Evolutionary conservation across 2,329 filamentous ascomycete genomes (phyloP).

Genomic region (Beauveria pseudobassiana): DNA sequence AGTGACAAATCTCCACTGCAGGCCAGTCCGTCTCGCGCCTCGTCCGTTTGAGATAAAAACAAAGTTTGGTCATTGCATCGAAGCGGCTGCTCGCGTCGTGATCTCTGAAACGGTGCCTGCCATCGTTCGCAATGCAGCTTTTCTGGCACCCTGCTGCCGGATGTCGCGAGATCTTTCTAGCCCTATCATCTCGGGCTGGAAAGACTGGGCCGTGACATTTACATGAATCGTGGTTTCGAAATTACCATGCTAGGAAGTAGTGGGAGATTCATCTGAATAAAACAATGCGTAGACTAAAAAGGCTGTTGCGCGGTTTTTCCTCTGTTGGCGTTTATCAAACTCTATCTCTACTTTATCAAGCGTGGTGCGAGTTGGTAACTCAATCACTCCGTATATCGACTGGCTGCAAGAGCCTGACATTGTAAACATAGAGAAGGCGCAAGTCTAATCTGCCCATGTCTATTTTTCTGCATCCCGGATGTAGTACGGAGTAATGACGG

Average conservation of each 20-base stretch:
- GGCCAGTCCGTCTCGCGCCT: neutral
- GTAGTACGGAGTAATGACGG: too few relatives aligned
- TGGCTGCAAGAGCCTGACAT: too few relatives aligned
- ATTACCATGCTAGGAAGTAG: neutral
- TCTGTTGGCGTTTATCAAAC: neutral
- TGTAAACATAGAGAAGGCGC: too few relatives aligned
- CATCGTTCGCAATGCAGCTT: neutral
- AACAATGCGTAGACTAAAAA: neutral
- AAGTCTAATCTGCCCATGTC: neutral
- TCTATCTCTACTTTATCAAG: neutral
- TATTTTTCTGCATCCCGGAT: neutral
- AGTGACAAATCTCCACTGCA: neutral
- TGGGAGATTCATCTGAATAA: neutral
- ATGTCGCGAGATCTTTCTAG: neutral
- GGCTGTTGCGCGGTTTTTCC: neutral
- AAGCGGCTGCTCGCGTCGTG: neutral
- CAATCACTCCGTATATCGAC: too few relatives aligned
- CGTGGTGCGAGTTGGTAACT: too few relatives aligned
- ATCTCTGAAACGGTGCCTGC: conserved; percentile 1
- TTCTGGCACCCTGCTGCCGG: neutral
- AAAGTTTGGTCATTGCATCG: neutral
- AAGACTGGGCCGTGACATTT: too few relatives aligned
- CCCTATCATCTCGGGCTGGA: neutral
- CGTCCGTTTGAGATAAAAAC: conserved; percentile 1
- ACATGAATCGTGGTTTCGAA: too few relatives aligned